Percentiles rank a stretch among this genome's conserved stretches.
Conservation (phyloP, 2,329 filamentous ascomycete species). For the Coccinonectria pachysandricola region DNA sequence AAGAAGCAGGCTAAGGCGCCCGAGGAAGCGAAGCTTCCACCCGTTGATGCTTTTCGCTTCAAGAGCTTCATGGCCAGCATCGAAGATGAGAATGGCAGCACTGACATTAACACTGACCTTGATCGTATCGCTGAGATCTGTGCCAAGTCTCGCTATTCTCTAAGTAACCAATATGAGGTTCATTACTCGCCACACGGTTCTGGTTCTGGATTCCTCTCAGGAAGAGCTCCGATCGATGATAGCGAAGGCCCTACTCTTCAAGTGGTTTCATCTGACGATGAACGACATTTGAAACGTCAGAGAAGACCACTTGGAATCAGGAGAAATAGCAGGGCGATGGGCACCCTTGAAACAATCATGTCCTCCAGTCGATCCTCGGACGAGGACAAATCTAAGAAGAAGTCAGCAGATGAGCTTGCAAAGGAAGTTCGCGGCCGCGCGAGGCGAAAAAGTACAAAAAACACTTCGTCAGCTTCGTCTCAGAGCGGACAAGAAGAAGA, state of each 20-base stretch:
- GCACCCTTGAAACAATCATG: slow-evolving; percentile 57
- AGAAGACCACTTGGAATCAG: slow-evolving; percentile 32
- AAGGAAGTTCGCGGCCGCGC: slow-evolving; percentile 43
- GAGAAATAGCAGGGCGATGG: slow-evolving; percentile 45
- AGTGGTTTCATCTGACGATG: slow-evolving; percentile 46
- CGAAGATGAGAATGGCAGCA: slow-evolving; percentile 30
- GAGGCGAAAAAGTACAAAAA: slow-evolving; percentile 26
- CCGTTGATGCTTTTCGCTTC: slow-evolving; percentile 54
- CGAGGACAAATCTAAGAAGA: slow-evolving; percentile 51
- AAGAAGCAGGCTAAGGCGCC: slow-evolving; percentile 24
- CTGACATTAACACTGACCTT: slow-evolving; percentile 46
- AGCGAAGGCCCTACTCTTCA: slow-evolving; percentile 44
- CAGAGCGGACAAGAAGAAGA: slow-evolving; percentile 20
- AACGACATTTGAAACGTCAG: slow-evolving; percentile 30
- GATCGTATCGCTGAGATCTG: slow-evolving; percentile 59
- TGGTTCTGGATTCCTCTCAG: slow-evolving; percentile 36
- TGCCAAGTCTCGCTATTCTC: slow-evolving; percentile 51
- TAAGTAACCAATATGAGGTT: slow-evolving; percentile 58
- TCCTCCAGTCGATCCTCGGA: slow-evolving; percentile 55
- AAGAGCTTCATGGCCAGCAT: slow-evolving; percentile 52
- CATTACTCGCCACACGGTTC: slow-evolving; percentile 53
- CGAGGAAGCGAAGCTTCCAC: slow-evolving; percentile 41
- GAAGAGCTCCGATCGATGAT: slow-evolving; percentile 21
- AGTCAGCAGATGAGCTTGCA: slow-evolving; percentile 45
- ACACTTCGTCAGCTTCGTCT: slow-evolving; percentile 22